A percentile compares a stretch with the other conserved stretches of the same genome.
These are phyloP conservation scores for Vararia minispora DNA, from an alignment of 768 basidiomycete species.

Conservation along the genomic window DNA sequence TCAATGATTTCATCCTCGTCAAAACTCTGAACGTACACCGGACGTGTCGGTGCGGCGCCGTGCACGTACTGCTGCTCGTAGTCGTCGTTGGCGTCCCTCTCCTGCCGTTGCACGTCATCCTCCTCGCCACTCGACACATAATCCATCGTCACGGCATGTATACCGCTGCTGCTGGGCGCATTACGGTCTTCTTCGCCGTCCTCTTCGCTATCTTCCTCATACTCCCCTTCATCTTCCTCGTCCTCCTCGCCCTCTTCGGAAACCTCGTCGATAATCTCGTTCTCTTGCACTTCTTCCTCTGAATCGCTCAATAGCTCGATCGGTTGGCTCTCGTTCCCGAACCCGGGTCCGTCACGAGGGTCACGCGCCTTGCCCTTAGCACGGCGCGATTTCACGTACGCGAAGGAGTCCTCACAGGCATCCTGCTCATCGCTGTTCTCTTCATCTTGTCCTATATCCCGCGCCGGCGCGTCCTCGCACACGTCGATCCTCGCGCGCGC, in stretches of 20 bases:
- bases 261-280: slow-evolving; percentile 18
- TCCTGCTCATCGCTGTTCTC: slow-evolving; percentile 22
- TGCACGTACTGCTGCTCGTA: slow-evolving; percentile 24
- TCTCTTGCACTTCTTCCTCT: slow-evolving; percentile 22
- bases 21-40: too few relatives aligned
- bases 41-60: too few relatives aligned
- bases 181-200: slow-evolving; percentile 5
- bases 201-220: slow-evolving; percentile 6
- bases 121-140: slow-evolving; percentile 29
- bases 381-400: slow-evolving; percentile 37
- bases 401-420: slow-evolving; percentile 42
- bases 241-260: slow-evolving; percentile 14
- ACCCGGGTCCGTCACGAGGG: slow-evolving; percentile 47
- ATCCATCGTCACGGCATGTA: slow-evolving; percentile 1
- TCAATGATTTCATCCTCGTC: too few relatives aligned
- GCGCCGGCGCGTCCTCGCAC: not conserved
- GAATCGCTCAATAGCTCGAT: slow-evolving; percentile 34
- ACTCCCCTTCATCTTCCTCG: slow-evolving; percentile 5
- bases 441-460: too few relatives aligned
- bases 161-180: not conserved
- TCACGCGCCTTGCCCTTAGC: slow-evolving; percentile 47
- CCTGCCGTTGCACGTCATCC: slow-evolving; percentile 24
- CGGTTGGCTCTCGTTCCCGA: slow-evolving; percentile 31
- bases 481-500: not conserved
- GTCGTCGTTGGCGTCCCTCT: slow-evolving; percentile 26